Evolutionary conservation across 805 yeast genomes (phyloP).

Genomic region (Pichia eremophila): DNA sequence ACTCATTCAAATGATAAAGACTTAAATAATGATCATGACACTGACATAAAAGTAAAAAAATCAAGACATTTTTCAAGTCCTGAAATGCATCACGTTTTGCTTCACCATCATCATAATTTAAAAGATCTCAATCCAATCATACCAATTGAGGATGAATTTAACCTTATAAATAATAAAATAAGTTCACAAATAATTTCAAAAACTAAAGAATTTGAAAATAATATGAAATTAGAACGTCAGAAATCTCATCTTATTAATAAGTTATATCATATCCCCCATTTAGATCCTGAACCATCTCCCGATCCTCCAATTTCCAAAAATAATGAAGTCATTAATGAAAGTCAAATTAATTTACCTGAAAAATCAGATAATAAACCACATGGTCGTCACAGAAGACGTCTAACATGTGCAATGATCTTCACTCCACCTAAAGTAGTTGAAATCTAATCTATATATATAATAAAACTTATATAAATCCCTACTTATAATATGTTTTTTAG

Average conservation of each 20-base stretch:
- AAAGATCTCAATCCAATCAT: neutral
- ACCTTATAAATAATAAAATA: constrained; percentile 1
- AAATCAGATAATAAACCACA: neutral
- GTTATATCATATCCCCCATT: constrained; percentile 1
- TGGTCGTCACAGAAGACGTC: constrained; percentile 31
- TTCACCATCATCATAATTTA: neutral
- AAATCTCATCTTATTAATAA: neutral
- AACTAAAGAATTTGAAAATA: neutral
- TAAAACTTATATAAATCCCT: too few species aligned
- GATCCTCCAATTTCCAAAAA: neutral
- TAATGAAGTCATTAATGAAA: neutral
- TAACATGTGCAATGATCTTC: constrained; percentile 40
- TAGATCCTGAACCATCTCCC: neutral
- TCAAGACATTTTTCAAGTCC: neutral
- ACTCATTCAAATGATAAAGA: neutral
- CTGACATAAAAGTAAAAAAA: too few species aligned
- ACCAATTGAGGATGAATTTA: constrained; percentile 5
- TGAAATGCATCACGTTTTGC: neutral
- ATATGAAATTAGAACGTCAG: neutral
- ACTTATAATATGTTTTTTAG: too few species aligned
- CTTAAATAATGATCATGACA: neutral
- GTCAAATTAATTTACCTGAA: too few species aligned
- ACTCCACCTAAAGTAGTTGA: constrained; percentile 29
- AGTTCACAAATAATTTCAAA: constrained; percentile 1
- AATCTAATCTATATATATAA: too few species aligned